Conservation (phyloP, 192 early-diverging fungal species). For the Gamsiella multidivaricata region DNA sequence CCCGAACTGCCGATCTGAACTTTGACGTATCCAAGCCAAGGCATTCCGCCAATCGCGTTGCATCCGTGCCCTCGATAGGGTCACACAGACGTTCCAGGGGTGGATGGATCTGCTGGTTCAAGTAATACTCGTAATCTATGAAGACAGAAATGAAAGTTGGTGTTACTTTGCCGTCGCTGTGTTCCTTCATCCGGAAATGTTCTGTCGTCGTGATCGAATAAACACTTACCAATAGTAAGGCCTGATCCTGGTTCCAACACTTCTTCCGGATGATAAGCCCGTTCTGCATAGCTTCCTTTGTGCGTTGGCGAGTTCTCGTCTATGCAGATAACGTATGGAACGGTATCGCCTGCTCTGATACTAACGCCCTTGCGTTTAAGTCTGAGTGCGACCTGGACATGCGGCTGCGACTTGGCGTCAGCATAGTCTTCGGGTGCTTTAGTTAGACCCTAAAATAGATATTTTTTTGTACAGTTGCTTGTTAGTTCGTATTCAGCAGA, state of each 20-base stretch:
- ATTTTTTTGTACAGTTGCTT: too few species aligned
- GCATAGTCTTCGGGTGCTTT: constrained; percentile 93
- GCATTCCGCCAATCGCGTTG: constrained; percentile 79
- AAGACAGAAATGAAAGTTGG: constrained; percentile 13
- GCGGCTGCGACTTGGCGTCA: constrained; percentile 89
- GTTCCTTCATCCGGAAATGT: too few species aligned
- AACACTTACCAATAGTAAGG: constrained; percentile 56
- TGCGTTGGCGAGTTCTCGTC: constrained; percentile 29
- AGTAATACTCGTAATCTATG: constrained; percentile 90
- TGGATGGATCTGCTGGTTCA: constrained; percentile 91
- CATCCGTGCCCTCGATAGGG: constrained; percentile 88
- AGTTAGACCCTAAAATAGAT: constrained; percentile 81
- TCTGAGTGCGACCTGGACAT: constrained; percentile 92
- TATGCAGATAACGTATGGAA: constrained; percentile 92
- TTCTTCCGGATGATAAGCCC: constrained; percentile 90
- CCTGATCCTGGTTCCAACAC: constrained; percentile 64
- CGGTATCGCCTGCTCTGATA: constrained; percentile 86
- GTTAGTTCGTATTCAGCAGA: neutral
- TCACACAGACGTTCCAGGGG: constrained; percentile 84
- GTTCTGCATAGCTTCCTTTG: constrained; percentile 69
- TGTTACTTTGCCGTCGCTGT: too few species aligned
- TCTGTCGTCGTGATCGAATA: neutral
- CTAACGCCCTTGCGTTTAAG: constrained; percentile 76
- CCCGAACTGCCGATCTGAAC: constrained; percentile 54
- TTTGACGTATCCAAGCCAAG: constrained; percentile 83